Evolutionary conservation across 2,329 filamentous ascomycete genomes (phyloP).

Genomic region (Alternaria sp.): DNA sequence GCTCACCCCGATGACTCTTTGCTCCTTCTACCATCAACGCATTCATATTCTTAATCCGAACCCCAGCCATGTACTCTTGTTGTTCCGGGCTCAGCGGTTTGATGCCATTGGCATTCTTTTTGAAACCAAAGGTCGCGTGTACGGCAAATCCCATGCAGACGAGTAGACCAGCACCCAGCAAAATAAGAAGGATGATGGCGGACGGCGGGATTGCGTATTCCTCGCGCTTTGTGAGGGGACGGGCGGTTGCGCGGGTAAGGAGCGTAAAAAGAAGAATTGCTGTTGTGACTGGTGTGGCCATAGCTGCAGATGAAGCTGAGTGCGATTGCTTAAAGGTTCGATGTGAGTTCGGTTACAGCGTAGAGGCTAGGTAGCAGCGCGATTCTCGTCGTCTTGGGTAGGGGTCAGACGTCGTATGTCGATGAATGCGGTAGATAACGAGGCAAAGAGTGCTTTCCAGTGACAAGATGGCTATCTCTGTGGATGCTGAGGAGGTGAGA

Average conservation of each 20-base stretch:
- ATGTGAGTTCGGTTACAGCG: not conserved
- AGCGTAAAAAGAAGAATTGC: not conserved
- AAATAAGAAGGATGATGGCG: slow-evolving; percentile 34
- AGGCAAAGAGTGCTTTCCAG: not conserved
- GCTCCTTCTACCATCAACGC: slow-evolving; percentile 23
- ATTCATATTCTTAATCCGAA: slow-evolving; percentile 27
- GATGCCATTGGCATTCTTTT: slow-evolving; percentile 16
- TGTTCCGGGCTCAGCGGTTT: slow-evolving; percentile 25
- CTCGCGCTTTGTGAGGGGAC: slow-evolving; percentile 25
- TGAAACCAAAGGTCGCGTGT: slow-evolving; percentile 29
- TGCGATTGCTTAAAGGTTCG: too few species aligned
- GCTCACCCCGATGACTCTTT: not conserved
- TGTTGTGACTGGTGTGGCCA: not conserved
- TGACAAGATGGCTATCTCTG: not conserved
- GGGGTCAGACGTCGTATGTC: not conserved
- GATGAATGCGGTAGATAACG: not conserved
- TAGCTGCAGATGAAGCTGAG: not conserved
- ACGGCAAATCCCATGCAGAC: slow-evolving; percentile 33
- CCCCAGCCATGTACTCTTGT: slow-evolving; percentile 36
- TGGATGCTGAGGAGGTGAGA: not conserved
- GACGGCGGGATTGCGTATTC: slow-evolving; percentile 26
- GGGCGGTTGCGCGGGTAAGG: not conserved
- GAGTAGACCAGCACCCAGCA: slow-evolving; percentile 26
- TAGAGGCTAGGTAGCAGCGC: too few species aligned
- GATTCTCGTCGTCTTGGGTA: not conserved